A percentile compares a stretch with the other conserved stretches of the same genome.
These are phyloP conservation scores for Paragyromitra xinjiangensis DNA, from an alignment of 495 filamentous ascomycete genomes.

Conservation along the genomic window DNA sequence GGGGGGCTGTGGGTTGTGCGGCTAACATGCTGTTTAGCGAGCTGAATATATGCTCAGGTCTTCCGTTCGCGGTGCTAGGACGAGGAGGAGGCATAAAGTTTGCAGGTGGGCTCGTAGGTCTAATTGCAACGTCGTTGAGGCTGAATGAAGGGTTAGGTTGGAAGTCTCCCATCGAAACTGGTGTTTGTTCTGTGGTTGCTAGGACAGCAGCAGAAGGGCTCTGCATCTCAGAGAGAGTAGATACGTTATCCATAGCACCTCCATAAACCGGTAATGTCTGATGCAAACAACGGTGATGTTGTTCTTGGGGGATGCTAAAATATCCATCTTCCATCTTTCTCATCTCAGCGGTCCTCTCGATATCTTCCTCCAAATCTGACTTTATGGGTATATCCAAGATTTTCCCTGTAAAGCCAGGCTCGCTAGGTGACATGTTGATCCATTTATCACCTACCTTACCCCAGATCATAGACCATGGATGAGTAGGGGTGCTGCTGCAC, in stretches of 20 bases:
- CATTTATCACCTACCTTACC: background rate
- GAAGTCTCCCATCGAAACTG: background rate
- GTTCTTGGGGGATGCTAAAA: slow-evolving; percentile 1
- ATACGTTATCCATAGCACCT: background rate
- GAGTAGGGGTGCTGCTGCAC: background rate
- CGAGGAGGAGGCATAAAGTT: background rate
- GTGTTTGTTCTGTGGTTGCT: background rate
- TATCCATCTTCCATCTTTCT: background rate
- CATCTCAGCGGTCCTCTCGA: background rate
- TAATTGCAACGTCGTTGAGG: background rate
- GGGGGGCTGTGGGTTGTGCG: background rate
- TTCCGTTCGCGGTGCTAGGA: background rate
- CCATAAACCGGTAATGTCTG: background rate
- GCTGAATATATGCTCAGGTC: background rate
- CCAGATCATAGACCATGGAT: slow-evolving; percentile 24
- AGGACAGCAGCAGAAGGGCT: background rate
- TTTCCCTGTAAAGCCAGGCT: background rate
- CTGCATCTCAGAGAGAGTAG: background rate
- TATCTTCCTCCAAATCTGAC: background rate
- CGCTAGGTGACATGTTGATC: slow-evolving; percentile 7
- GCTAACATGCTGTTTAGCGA: background rate
- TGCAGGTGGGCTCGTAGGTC: background rate
- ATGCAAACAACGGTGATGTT: background rate
- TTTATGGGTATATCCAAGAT: background rate
- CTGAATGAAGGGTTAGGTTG: background rate